Conservation (phyloP, 2,329 filamentous ascomycete genomes). For the Trichoderma koningii region DNA sequence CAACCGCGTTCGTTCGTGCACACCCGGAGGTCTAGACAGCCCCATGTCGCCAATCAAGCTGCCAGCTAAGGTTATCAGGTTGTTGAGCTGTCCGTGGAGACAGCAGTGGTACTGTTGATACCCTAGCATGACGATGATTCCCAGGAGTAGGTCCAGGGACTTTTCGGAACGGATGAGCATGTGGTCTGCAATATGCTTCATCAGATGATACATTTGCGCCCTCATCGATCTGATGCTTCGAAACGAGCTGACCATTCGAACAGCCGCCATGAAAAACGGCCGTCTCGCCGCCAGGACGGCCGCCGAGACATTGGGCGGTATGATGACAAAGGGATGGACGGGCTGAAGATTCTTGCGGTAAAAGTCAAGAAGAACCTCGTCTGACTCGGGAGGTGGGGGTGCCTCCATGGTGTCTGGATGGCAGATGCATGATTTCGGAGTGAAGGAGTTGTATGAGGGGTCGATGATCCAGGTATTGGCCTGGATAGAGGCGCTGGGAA, state of each 20-base stretch:
- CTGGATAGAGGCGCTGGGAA: constrained; percentile 26
- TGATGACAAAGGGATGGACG: constrained; percentile 51
- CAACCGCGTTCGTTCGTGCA: constrained; percentile 47
- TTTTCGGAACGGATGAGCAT: constrained; percentile 53
- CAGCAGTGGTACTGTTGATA: constrained; percentile 60
- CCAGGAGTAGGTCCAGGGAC: constrained; percentile 53
- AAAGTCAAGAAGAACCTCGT: constrained; percentile 49
- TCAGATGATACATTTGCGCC: constrained; percentile 52
- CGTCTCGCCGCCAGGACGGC: constrained; percentile 42
- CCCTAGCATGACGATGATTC: constrained; percentile 51
- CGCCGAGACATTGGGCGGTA: constrained; percentile 43
- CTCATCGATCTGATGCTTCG: constrained; percentile 51
- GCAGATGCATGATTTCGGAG: constrained; percentile 52
- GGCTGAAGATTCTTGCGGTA: constrained; percentile 49
- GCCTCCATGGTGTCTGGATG: constrained; percentile 45
- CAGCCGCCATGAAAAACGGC: constrained; percentile 53
- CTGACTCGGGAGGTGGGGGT: constrained; percentile 46
- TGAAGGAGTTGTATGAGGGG: constrained; percentile 49
- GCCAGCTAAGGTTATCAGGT: constrained; percentile 51
- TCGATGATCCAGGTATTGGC: constrained; percentile 41
- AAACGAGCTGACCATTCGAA: constrained; percentile 54
- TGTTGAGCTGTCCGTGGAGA: constrained; percentile 55
- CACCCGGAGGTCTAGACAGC: constrained; percentile 45
- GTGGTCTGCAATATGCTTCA: constrained; percentile 50
- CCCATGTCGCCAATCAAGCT: constrained; percentile 52